phyloP scores from a whole-genome alignment of 2,329 filamentous ascomycete species.

The Penicillium glabrum region DNA sequence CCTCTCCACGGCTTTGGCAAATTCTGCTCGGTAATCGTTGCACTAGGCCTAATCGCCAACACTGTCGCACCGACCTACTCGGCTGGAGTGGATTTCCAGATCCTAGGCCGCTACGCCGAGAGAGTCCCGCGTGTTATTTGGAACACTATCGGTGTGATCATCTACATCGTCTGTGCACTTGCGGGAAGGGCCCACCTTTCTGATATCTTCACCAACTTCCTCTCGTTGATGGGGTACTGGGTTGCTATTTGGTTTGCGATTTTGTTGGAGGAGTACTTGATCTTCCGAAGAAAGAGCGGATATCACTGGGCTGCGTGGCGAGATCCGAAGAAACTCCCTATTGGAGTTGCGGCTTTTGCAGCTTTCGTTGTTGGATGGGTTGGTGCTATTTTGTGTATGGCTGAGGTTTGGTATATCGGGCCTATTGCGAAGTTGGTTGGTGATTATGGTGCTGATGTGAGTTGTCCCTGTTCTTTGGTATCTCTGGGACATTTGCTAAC shows the following conservation, averaged over 20 bases:
- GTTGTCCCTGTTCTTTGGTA: slow-evolving; percentile 16
- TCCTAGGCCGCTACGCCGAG: slow-evolving; percentile 60
- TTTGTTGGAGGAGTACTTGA: slow-evolving; percentile 57
- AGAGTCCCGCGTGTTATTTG: slow-evolving; percentile 63
- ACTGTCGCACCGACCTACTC: slow-evolving; percentile 66
- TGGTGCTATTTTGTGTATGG: slow-evolving; percentile 66
- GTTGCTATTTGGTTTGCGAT: slow-evolving; percentile 65
- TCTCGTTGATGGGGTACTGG: slow-evolving; percentile 72
- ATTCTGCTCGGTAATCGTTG: slow-evolving; percentile 65
- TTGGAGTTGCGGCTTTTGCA: slow-evolving; percentile 61
- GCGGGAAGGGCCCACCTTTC: slow-evolving; percentile 62
- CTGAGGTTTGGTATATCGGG: slow-evolving; percentile 68
- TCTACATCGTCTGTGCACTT: slow-evolving; percentile 65
- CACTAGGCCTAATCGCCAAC: slow-evolving; percentile 65
- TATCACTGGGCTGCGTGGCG: slow-evolving; percentile 66
- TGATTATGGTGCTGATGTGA: slow-evolving; percentile 58
- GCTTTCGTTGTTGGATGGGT: slow-evolving; percentile 66
- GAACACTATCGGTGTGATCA: slow-evolving; percentile 62
- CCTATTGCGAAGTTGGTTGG: slow-evolving; percentile 60
- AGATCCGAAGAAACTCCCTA: slow-evolving; percentile 57
- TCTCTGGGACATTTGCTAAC: slow-evolving; percentile 14
- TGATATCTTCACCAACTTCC: slow-evolving; percentile 67
- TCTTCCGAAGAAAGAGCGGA: slow-evolving; percentile 55
- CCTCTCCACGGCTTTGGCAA: slow-evolving; percentile 63
- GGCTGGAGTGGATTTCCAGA: slow-evolving; percentile 66